A percentile compares a stretch with the other conserved stretches of the same genome.
Conservation (phyloP, 1,284 basidiomycete genomes). For the Laetiporus sulphureus region DNA sequence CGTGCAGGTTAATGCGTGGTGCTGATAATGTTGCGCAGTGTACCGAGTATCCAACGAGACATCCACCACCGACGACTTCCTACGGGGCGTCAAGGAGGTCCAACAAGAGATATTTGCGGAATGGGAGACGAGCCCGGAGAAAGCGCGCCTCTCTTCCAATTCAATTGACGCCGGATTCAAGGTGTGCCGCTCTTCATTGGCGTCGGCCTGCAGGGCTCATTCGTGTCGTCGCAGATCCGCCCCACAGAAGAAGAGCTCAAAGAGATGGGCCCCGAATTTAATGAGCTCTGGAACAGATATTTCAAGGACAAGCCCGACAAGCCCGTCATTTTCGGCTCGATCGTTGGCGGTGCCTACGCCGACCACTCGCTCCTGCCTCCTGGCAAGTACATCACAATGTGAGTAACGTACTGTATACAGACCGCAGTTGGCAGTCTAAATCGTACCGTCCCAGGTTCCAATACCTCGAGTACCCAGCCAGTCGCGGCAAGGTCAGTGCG, state of each 20-base stretch:
- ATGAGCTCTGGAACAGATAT: constrained; percentile 57
- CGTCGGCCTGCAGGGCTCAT: neutral
- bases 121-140: constrained; percentile 66
- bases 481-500: constrained; percentile 47
- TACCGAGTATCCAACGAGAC: constrained; percentile 64
- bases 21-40: constrained; percentile 31
- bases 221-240: constrained; percentile 38
- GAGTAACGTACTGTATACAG: too few species aligned
- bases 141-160: constrained; percentile 61
- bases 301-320: constrained; percentile 76
- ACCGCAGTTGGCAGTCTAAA: too few species aligned
- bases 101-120: constrained; percentile 58
- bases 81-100: constrained; percentile 55
- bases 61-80: constrained; percentile 58
- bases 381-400: constrained; percentile 68
- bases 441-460: constrained; percentile 42
- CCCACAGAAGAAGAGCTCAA: constrained; percentile 62
- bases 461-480: constrained; percentile 65
- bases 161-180: constrained; percentile 72
- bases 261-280: constrained; percentile 73
- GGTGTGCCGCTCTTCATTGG: constrained; percentile 24
- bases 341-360: constrained; percentile 63
- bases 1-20: neutral
- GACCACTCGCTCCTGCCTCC: constrained; percentile 64
- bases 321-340: constrained; percentile 67